Evolutionary conservation across 441 rosid genomes (phyloP), one percentile per base, ranked within the genome.

Genomic region (Gossypium trilobum): DNA sequence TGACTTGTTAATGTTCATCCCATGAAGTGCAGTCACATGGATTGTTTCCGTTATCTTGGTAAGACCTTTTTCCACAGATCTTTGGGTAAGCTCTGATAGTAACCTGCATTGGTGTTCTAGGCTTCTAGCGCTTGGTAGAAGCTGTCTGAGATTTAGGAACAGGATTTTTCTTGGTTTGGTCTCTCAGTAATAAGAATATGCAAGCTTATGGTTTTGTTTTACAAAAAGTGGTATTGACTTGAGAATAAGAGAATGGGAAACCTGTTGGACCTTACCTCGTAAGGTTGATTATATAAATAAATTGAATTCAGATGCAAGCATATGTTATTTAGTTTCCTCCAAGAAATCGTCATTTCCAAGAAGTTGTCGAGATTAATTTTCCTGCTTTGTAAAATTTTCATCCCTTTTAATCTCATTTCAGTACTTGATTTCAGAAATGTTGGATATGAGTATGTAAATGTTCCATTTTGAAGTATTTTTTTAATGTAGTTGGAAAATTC

Each of bases 201-300:
- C 23, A 33, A 14, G 23, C n/a, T 61, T 61, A 2, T 61, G 22
- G 29, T 56, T 56, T 56, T 59, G 17, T n/a, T 27, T 59, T n/a
- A 25, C 19, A 58, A 58, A 14, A 58, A 58, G 63, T 11, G 36
- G 36, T 13, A 16, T 27, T 14, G 42, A 14, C 19, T n/a, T 7
- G 39, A 19, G 39, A 59, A 5, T 25, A 59, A 27, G 16, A 27
- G 36, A 27, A 29, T n/a, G 14, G 19, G 31, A 59, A 29, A 59
- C 4, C 42, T 16, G 42, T 27, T 13, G 39, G 9, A 13, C 29
- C 1, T 27, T 58, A 23, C 29, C 31, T 56, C 13, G 2, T 5
- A 27, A 59, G 64, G 64, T n/a, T 27, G 64, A 14, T 59, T 59
- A 14, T 29, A 59, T 59, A 29, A 59, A 59, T 59, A 59, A 59